Evolutionary conservation across 208 protist genomes (phyloP).

Genomic region (Acanthamoeba divionensis): DNA sequence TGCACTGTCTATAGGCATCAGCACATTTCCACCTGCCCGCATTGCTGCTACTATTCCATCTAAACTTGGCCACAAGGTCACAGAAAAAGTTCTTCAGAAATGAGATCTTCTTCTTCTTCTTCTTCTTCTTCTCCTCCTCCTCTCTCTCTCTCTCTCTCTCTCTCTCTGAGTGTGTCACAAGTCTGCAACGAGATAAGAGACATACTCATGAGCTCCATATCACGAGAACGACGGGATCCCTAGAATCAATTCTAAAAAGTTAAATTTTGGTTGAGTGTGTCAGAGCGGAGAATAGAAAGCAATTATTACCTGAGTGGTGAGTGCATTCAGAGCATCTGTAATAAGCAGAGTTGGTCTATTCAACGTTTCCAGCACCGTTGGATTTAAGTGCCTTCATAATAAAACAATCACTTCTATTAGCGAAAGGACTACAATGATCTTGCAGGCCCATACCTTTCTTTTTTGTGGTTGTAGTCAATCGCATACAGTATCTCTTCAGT

Average conservation of each 20-base stretch:
- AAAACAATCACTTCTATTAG: not conserved
- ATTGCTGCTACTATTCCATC: constrained; percentile 41
- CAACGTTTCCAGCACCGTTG: constrained; percentile 67
- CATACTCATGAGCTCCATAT: constrained; percentile 1
- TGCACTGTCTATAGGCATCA: constrained; percentile 83
- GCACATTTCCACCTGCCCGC: constrained; percentile 79
- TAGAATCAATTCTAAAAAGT: not conserved
- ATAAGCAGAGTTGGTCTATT: constrained; percentile 76
- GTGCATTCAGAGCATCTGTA: constrained; percentile 72
- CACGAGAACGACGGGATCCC: not conserved
- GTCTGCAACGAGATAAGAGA: not conserved
- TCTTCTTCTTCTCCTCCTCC: too few relatives aligned
- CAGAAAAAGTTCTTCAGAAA: not conserved
- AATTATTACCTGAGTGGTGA: constrained; percentile 37
- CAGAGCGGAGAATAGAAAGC: not conserved
- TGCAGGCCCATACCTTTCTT: constrained; percentile 69
- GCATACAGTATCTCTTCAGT: constrained; percentile 86
- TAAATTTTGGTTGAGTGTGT: not conserved
- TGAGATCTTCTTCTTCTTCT: too few relatives aligned
- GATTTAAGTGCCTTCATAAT: constrained; percentile 66
- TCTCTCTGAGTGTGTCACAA: too few relatives aligned
- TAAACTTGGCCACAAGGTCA: not conserved
- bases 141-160: too few relatives aligned
- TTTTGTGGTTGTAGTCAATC: constrained; percentile 83
- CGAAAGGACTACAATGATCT: too few relatives aligned